Conservation (phyloP, 1,139 yeast species). For the Candida neerlandica region DNA sequence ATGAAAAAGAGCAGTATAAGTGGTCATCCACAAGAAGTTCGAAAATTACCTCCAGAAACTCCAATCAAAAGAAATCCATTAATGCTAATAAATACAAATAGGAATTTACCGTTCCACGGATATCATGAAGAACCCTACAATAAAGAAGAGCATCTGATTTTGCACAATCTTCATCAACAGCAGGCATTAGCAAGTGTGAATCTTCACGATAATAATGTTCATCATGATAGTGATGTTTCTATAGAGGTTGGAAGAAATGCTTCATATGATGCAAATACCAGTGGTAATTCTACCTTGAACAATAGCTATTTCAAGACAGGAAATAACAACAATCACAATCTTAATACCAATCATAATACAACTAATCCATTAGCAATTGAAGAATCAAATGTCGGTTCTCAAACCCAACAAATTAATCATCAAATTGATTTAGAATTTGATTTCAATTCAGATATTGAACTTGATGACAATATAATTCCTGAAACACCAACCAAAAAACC, state of each 20-base stretch:
- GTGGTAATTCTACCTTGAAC: conserved; percentile 23
- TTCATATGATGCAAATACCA: conserved; percentile 16
- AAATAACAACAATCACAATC: conserved; percentile 30
- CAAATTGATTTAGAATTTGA: conserved; percentile 28
- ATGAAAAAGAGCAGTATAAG: conserved; percentile 65
- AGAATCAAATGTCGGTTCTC: not conserved
- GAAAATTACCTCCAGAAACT: conserved; percentile 68
- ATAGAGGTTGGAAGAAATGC: conserved; percentile 47
- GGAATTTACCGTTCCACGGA: conserved; percentile 8
- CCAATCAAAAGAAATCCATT: conserved; percentile 72
- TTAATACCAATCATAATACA: conserved; percentile 17
- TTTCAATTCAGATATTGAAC: conserved; percentile 14
- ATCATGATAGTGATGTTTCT: conserved; percentile 21
- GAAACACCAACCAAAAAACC: conserved; percentile 46
- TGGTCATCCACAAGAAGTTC: conserved; percentile 20
- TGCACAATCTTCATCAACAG: conserved; percentile 3
- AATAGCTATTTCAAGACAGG: conserved; percentile 31
- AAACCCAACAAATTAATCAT: not conserved
- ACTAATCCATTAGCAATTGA: not conserved
- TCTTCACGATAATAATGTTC: conserved; percentile 19
- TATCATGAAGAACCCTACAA: conserved; percentile 1
- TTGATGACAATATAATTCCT: conserved; percentile 28
- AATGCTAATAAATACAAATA: conserved; percentile 35
- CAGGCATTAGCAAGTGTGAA: conserved; percentile 18
- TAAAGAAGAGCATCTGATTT: not conserved